Evolutionary conservation across 352 stramenopile species (phyloP), one percentile per base, ranked within the genome.

Genomic region (Phytopythium kandeliae): DNA sequence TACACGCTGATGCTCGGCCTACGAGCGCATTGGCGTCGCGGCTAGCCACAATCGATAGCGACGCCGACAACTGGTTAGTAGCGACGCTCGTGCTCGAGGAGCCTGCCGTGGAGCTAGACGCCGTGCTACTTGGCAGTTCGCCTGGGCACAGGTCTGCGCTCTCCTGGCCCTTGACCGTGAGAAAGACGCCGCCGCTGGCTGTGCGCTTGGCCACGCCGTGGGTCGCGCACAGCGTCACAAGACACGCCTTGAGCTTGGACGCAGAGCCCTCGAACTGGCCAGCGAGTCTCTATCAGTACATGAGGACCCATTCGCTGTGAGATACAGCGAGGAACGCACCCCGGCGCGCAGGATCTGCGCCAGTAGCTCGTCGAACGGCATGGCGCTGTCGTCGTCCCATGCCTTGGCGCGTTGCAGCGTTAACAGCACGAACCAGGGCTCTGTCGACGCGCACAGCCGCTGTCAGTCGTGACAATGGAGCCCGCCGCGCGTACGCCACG

Each of bases 401-500:
- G 84, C 84, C 3, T 55, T 45, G 17, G 58, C 55, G 13, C 74
- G 51, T 30, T 66, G 50, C n/a, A 94, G 63, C 19, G 42, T 75
- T 28, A 82, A 36, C 31, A 94, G 54, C 43, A 91, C 70, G 25
- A 75, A 89, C 84, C 84, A 94, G 26, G 84, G 80, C 56, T 91
- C 84, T 94, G 48, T 12, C 40, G 19, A 0, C 30, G 36, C n/a
- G 13, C 26, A 28, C 13, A 35, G 17, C 7, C 22, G 30, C 28
- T 31, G 17, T 8, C 22, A 40, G n/a, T n/a, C n/a, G n/a, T n/a
- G n/a, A n/a, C n/a, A n/a, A n/a, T n/a, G n/a, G 17, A 31, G 8
- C 37, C 9, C 6, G 3, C 4, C 58, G 26, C 42, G 19, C 8
- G 1, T 1, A 30, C 13, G 21, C 8, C n/a, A 47, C 65, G 25